Evolutionary conservation across 139 green algal genomes (phyloP).

Genomic region (Chlorella ohadii): DNA sequence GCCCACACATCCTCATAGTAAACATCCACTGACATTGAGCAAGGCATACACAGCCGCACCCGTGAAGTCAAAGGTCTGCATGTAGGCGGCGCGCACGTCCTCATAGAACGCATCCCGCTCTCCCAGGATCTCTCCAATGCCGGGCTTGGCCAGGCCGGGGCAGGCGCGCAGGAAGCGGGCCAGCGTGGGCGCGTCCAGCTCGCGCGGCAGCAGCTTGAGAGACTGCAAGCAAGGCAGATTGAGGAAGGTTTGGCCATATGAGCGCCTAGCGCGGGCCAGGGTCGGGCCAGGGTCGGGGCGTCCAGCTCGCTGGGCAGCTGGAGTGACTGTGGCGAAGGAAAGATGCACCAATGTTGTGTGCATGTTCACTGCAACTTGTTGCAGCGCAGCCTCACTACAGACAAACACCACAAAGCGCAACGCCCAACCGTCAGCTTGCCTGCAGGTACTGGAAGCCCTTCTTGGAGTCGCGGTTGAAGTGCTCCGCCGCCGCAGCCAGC

Average conservation of each 20-base stretch:
- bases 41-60: no score
- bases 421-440: conserved; percentile 40
- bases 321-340: no score
- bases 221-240: conserved; percentile 51
- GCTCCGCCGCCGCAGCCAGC: conserved; percentile 86
- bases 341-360: no score
- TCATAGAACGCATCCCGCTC: conserved; percentile 91
- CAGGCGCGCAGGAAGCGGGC: conserved; percentile 89
- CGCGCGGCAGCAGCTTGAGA: conserved; percentile 79
- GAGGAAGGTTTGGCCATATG: neutral
- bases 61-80: conserved; percentile 79
- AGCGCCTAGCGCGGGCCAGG: neutral
- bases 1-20: neutral
- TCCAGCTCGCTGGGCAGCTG: neutral
- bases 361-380: no score
- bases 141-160: conserved; percentile 87
- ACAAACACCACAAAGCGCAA: no score
- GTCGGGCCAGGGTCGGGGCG: neutral
- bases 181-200: conserved; percentile 56
- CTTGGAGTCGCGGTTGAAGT: conserved; percentile 97
- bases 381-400: no score
- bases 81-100: conserved; percentile 71
- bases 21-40: no score
- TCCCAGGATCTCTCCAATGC: conserved; percentile 93
- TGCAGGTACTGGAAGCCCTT: conserved; percentile 94